Evolutionary conservation across 2,329 filamentous ascomycete species (phyloP).

Genomic region (Aspergillus aculeatinus): DNA sequence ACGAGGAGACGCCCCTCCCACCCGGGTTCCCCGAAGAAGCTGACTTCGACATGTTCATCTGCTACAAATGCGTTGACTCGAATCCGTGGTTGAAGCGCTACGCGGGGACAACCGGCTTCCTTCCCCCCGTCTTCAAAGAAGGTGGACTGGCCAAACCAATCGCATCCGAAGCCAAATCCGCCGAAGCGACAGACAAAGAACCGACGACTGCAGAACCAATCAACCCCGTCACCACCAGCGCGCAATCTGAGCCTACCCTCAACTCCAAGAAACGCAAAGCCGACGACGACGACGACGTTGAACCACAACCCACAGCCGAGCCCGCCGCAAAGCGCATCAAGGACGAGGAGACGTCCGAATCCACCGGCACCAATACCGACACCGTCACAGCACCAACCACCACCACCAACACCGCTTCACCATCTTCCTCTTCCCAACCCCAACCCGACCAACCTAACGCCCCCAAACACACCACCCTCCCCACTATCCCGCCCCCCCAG

Average conservation of each 20-base stretch:
- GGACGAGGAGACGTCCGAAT: neutral
- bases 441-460: constrained; percentile 5
- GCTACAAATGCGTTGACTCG: constrained; percentile 87
- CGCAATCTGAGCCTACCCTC: constrained; percentile 18
- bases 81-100: constrained; percentile 92
- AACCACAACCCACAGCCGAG: constrained; percentile 9
- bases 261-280: constrained; percentile 66
- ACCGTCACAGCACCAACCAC: neutral
- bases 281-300: constrained; percentile 34
- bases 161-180: neutral
- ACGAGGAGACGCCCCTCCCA: constrained; percentile 66
- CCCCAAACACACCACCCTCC: constrained; percentile 62
- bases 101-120: constrained; percentile 74
- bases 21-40: constrained; percentile 87
- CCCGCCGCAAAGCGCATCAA: neutral
- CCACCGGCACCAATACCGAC: neutral
- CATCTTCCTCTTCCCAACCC: neutral
- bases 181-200: neutral
- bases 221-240: constrained; percentile 1
- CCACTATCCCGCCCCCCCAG: constrained; percentile 50
- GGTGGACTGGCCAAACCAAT: constrained; percentile 21
- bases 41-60: constrained; percentile 84
- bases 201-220: neutral
- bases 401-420: neutral
- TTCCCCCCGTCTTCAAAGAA: constrained; percentile 65